phyloP scores from a whole-genome alignment of 1,284 basidiomycete genomes.

The Vanrija sp. region DNA sequence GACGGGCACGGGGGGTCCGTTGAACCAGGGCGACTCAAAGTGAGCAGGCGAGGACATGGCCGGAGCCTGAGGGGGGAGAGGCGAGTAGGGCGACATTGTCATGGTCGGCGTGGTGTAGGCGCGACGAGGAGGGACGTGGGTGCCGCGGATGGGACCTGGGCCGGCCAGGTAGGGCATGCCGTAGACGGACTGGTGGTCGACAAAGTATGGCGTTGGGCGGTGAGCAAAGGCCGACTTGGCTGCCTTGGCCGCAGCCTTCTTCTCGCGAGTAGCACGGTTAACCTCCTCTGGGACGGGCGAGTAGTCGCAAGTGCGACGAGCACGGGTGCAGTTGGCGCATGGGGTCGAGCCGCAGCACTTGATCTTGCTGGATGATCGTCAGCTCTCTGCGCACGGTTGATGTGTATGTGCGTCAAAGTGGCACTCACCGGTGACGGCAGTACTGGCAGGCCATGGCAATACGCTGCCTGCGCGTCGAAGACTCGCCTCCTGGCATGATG shows the following conservation, averaged over 20 bases:
- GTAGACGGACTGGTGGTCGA: slow-evolving; percentile 26
- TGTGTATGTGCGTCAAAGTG: not conserved
- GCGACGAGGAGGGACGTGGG: slow-evolving; percentile 30
- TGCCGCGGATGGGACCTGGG: slow-evolving; percentile 20
- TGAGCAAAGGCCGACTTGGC: slow-evolving; percentile 24
- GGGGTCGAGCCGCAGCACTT: slow-evolving; percentile 46
- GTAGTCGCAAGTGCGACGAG: slow-evolving; percentile 44
- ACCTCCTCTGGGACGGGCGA: slow-evolving; percentile 47
- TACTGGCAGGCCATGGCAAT: slow-evolving; percentile 47
- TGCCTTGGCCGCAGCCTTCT: slow-evolving; percentile 44
- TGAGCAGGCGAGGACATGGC: slow-evolving; percentile 34
- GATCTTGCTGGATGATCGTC: slow-evolving; percentile 39
- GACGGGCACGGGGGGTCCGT: slow-evolving; percentile 22
- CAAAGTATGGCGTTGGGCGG: slow-evolving; percentile 31
- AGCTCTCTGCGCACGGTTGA: not conserved
- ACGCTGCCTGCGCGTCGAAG: slow-evolving; percentile 34
- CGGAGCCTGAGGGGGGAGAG: slow-evolving; percentile 26
- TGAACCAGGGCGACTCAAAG: slow-evolving; percentile 36
- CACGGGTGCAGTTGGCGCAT: slow-evolving; percentile 46
- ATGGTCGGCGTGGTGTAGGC: slow-evolving; percentile 32
- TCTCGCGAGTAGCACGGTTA: slow-evolving; percentile 44
- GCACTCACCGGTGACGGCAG: slow-evolving; percentile 44
- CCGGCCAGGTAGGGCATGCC: slow-evolving; percentile 30
- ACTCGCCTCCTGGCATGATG: slow-evolving; percentile 20
- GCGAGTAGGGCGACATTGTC: slow-evolving; percentile 26